A percentile compares a stretch with the other conserved stretches of the same genome.
phyloP scores from a whole-genome alignment of 1,284 basidiomycete species.

The Farysia itapuensis region DNA sequence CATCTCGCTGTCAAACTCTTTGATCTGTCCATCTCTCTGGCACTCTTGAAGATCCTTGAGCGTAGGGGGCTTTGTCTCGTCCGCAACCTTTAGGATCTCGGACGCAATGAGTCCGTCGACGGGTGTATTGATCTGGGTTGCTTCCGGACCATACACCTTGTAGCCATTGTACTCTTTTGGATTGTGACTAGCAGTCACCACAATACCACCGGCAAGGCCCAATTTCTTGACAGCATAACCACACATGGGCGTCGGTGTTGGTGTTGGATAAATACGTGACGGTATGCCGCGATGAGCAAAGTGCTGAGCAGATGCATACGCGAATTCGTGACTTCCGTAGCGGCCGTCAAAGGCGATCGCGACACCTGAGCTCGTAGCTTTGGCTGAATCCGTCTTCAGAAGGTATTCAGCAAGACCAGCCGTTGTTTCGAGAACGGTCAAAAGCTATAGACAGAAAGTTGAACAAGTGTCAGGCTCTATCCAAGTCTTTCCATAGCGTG shows the following conservation, averaged over 20 bases:
- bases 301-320: constrained; percentile 42
- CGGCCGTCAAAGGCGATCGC: constrained; percentile 52
- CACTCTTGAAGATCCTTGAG: constrained; percentile 13
- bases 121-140: constrained; percentile 52
- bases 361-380: constrained; percentile 35
- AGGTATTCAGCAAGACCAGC: constrained; percentile 44
- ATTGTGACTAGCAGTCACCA: constrained; percentile 52
- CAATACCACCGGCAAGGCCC: constrained; percentile 45
- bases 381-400: constrained; percentile 16
- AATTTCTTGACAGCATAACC: constrained; percentile 48
- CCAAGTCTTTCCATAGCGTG: neutral
- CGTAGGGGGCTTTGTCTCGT: constrained; percentile 9
- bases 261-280: constrained; percentile 29
- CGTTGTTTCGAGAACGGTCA: constrained; percentile 45
- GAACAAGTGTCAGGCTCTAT: neutral
- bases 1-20: constrained; percentile 26
- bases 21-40: constrained; percentile 15
- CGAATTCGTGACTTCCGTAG: constrained; percentile 44
- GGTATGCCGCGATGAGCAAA: constrained; percentile 39
- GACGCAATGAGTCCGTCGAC: constrained; percentile 43
- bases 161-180: constrained; percentile 53
- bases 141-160: constrained; percentile 48
- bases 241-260: constrained; percentile 45
- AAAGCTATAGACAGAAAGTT: constrained; percentile 20
- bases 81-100: constrained; percentile 38